Base-by-base conservation (phyloP, 495 filamentous ascomycete genomes). In the Aspergillus steynii region DNA sequence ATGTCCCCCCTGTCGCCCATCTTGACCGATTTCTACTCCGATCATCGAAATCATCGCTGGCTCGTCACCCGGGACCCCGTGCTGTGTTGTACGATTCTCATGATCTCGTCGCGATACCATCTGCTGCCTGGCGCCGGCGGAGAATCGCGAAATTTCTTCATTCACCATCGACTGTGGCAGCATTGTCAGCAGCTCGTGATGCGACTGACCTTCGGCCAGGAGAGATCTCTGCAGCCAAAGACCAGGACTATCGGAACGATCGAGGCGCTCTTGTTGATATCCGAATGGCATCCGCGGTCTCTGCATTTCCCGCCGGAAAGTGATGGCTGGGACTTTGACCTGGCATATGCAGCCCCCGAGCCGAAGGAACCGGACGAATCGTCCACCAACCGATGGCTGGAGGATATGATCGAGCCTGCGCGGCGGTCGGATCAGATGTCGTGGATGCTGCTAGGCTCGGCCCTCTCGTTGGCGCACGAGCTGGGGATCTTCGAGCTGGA, bases 341-440 rank as follows among this genome's bases (percentile, higher is more conserved):
- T 80, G 29, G 69, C 72, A n/a, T 62, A 68, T 5, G 61, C 63
- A 26, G 55, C 55, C 9, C 65, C 71, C 0, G 66, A 66, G 14
- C 59, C 61, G 2, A 61, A 66, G 4, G 69, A 68, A 2, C 25
- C 62, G 9, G 70, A 63, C 5, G 29, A 54, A 28, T 57, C 65
- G 10, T 74, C 77, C 0, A 71, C 68, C 14, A 74, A 70, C 51
- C 63, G 76, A 49, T 78, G 75, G 73, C 57, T 81, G 5, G 76
- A 80, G 52, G 78, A 81, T 54, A 78, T 81, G 65, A 78, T 82
- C 54, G 82, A 84, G 55, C 80, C 80, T 4, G 80, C 82, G 9
- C 72, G 77, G 53, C 65, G 82, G 60, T 83, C 81, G 1, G 82
- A 84, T 61, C 77, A 80, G n/a, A 83, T 84, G 82, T 83, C 81